Percentiles rank a stretch among this genome's conserved stretches.
Conservation (phyloP, 177 flowering plant species). For the Telopea speciosissima region DNA sequence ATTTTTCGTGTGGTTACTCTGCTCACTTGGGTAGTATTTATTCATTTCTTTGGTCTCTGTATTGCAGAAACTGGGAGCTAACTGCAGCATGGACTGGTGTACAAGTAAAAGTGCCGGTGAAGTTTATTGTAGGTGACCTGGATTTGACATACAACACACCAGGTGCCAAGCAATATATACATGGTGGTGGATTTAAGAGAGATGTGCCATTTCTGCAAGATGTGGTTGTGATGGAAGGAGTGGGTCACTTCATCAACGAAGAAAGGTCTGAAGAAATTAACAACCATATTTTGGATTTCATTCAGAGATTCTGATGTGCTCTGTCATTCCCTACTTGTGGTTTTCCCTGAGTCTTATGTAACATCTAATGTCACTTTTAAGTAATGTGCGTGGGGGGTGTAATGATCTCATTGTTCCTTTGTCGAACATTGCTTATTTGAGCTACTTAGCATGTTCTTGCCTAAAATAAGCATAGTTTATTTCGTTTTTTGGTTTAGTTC, state of each 20-base stretch:
- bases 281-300: slow-evolving; percentile 36
- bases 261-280: slow-evolving; percentile 42
- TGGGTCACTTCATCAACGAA: slow-evolving; percentile 53
- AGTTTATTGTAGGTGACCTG: slow-evolving; percentile 44
- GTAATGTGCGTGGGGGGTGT: too few relatives aligned
- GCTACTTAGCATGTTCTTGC: too few relatives aligned
- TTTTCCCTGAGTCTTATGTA: too few relatives aligned
- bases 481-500: too few relatives aligned
- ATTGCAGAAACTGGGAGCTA: slow-evolving; percentile 59
- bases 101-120: slow-evolving; percentile 42
- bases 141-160: slow-evolving; percentile 47
- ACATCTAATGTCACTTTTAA: too few relatives aligned
- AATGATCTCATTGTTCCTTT: too few relatives aligned
- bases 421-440: too few relatives aligned
- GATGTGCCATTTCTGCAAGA: slow-evolving; percentile 49
- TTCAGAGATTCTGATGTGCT: slow-evolving; percentile 18
- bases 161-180: slow-evolving; percentile 48
- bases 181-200: slow-evolving; percentile 37
- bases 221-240: slow-evolving; percentile 42
- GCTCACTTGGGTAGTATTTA: neutral
- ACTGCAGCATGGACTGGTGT: slow-evolving; percentile 48
- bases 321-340: too few relatives aligned
- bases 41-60: neutral
- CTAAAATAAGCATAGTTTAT: too few relatives aligned
- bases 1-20: too few relatives aligned